A percentile compares a stretch with the other conserved stretches of the same genome.
phyloP scores from a whole-genome alignment of 106 monocot genomes.

The Allium sativum region DNA sequence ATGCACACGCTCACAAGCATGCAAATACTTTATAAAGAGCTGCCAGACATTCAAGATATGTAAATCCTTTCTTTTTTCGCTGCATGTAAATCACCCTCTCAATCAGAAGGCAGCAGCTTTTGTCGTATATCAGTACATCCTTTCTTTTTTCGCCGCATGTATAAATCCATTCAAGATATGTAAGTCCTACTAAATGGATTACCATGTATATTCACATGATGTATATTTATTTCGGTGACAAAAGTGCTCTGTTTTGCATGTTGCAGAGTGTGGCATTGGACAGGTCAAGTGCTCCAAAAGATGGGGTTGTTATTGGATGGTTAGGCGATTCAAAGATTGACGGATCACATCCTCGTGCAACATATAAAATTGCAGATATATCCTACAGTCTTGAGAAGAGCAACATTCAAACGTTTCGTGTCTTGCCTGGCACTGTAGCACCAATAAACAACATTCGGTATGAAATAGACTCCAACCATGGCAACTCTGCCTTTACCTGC shows the following conservation, averaged over 20 bases:
- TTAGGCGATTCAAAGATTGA: constrained; percentile 26
- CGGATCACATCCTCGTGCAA: constrained; percentile 7
- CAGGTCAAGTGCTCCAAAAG: constrained; percentile 72
- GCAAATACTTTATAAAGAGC: no score
- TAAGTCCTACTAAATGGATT: no score
- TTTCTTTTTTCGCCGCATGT: no score
- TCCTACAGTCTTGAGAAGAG: constrained; percentile 61
- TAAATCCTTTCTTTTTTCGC: no score
- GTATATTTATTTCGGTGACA: not conserved
- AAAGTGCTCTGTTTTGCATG: not conserved
- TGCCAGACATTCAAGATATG: no score
- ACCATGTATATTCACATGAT: not conserved
- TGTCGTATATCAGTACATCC: no score
- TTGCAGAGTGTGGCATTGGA: constrained; percentile 90
- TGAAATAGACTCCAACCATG: constrained; percentile 77
- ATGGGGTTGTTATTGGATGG: constrained; percentile 47
- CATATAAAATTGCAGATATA: constrained; percentile 29
- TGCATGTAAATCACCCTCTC: no score
- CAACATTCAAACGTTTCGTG: constrained; percentile 65
- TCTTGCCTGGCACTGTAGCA: constrained; percentile 6
- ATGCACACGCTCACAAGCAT: no score
- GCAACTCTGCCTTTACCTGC: constrained; percentile 54
- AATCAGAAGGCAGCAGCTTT: no score
- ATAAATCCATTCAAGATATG: no score
- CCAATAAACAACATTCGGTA: constrained; percentile 53